Evolutionary conservation across 2,329 filamentous ascomycete genomes (phyloP).

Genomic region (Ophiostoma ips): DNA sequence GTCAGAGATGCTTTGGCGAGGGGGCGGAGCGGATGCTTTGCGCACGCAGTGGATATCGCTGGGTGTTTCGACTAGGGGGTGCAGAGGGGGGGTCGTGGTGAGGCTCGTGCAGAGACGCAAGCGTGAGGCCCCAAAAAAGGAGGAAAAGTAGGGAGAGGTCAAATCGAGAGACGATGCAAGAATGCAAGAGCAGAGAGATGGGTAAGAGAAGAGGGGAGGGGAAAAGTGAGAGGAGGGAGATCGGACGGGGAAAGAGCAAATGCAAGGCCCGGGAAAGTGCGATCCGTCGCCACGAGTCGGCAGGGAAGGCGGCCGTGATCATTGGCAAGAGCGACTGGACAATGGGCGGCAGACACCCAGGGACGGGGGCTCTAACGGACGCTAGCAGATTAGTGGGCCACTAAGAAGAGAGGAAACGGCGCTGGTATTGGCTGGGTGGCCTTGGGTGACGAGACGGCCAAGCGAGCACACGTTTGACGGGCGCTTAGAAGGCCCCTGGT

Average conservation of each 20-base stretch:
- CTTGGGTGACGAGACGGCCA: constrained; percentile 10
- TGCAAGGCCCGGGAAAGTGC: not conserved
- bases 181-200: too few relatives aligned
- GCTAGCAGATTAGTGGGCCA: constrained; percentile 5
- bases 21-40: constrained; percentile 22
- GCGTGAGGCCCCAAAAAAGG: not conserved
- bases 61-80: constrained; percentile 23
- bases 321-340: not conserved
- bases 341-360: constrained; percentile 1
- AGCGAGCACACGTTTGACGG: constrained; percentile 9
- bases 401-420: constrained; percentile 11
- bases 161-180: too few relatives aligned
- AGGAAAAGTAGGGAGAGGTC: too few relatives aligned
- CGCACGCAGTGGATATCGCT: constrained; percentile 18
- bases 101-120: not conserved
- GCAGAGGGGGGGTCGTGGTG: not conserved
- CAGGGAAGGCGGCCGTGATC: not conserved
- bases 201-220: too few relatives aligned
- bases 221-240: too few relatives aligned
- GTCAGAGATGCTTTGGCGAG: constrained; percentile 32
- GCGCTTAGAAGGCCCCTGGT: constrained; percentile 12
- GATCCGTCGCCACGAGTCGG: not conserved
- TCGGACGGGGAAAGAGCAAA: too few relatives aligned
- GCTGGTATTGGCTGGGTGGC: constrained; percentile 7
- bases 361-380: constrained; percentile 2